phyloP scores from a whole-genome alignment of 495 filamentous ascomycete genomes.

The Talaromyces trachyspermus region DNA sequence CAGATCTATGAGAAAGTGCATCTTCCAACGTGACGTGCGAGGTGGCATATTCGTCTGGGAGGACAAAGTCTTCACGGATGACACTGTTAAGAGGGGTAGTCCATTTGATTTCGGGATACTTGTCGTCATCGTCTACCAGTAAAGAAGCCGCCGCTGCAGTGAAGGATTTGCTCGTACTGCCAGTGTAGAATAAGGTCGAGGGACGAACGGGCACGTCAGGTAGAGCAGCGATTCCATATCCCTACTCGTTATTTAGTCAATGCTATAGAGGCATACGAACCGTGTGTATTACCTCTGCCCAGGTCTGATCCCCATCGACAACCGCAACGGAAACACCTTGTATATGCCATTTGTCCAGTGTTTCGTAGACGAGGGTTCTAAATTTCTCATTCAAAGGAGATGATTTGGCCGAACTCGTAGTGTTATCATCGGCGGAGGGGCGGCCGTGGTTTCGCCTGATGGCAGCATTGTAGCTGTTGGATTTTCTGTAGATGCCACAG shows the following conservation, averaged over 20 bases:
- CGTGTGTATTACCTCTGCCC: conserved; percentile 14
- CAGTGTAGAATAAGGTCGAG: conserved; percentile 31
- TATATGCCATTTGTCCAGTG: conserved; percentile 36
- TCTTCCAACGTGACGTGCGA: conserved; percentile 44
- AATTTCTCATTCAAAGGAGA: conserved; percentile 18
- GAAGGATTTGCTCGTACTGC: conserved; percentile 51
- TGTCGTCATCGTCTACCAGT: conserved; percentile 31
- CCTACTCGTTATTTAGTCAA: conserved; percentile 32
- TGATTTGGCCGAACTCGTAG: not conserved
- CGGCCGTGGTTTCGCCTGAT: not conserved
- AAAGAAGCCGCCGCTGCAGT: conserved; percentile 39
- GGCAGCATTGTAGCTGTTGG: not conserved
- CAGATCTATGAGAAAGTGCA: conserved; percentile 42
- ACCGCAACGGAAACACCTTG: conserved; percentile 44
- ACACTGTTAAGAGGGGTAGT: conserved; percentile 41
- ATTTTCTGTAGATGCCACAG: not conserved
- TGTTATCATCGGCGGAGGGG: not conserved
- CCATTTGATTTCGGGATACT: conserved; percentile 30
- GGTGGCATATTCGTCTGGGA: conserved; percentile 33
- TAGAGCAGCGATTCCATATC: conserved; percentile 36
- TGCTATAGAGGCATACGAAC: not conserved
- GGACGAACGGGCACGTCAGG: conserved; percentile 33
- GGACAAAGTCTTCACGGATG: conserved; percentile 45
- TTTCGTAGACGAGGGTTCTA: conserved; percentile 13
- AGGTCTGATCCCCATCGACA: conserved; percentile 29